Evolutionary conservation across 164 flowering plant species (phyloP).

Genomic region (Pachysandra terminalis): DNA sequence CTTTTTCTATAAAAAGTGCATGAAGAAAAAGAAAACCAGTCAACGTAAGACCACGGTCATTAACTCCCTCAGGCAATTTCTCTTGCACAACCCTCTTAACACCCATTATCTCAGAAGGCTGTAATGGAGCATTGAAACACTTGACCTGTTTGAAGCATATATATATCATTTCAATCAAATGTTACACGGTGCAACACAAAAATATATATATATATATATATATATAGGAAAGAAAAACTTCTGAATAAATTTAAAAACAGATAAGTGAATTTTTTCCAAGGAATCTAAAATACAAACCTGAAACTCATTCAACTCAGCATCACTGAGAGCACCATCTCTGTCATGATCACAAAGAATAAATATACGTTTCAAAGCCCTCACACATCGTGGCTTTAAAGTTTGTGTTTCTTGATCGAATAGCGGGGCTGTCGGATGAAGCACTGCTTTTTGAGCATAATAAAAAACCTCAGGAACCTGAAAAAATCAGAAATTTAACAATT

Average conservation of each 20-base stretch:
- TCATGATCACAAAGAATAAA: conserved; percentile 75
- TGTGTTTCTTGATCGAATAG: conserved; percentile 70
- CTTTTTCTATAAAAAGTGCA: conserved; percentile 95
- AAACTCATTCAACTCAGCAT: conserved; percentile 74
- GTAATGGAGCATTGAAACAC: conserved; percentile 94
- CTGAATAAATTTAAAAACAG: not conserved
- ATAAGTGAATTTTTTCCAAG: not conserved
- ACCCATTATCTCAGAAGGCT: conserved; percentile 85
- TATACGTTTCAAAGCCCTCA: conserved; percentile 66
- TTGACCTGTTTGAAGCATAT: conserved; percentile 60
- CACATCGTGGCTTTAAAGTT: conserved; percentile 57
- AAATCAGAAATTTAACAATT: conserved; percentile 3
- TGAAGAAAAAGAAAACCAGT: conserved; percentile 93
- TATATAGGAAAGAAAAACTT: not conserved
- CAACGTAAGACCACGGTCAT: conserved; percentile 84
- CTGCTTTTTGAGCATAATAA: conserved; percentile 96
- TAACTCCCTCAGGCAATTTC: conserved; percentile 86
- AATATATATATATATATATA: too few relatives aligned
- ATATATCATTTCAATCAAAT: conserved; percentile 2
- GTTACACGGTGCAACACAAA: not conserved
- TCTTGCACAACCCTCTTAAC: conserved; percentile 95
- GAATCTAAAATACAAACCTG: conserved; percentile 47
- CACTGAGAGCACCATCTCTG: conserved; percentile 67
- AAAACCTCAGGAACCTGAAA: conserved; percentile 91
- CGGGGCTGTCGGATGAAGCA: conserved; percentile 71